Evolutionary conservation across 208 protist genomes (phyloP).

Genomic region (Crithidia brevicula): DNA sequence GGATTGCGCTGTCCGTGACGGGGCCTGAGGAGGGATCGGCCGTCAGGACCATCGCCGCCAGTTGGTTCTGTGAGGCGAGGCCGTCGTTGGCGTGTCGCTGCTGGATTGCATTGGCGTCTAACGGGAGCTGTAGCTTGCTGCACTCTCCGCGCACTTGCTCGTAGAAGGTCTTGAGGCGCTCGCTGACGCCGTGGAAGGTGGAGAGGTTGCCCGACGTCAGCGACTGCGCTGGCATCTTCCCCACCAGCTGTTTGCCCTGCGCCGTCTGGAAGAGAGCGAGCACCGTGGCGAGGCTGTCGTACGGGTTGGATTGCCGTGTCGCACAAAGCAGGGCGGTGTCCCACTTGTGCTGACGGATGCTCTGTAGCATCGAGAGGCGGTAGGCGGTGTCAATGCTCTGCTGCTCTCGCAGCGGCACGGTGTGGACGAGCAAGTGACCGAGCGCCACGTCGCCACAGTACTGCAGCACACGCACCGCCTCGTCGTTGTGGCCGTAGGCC

Average conservation of each 20-base stretch:
- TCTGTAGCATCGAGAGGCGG: constrained; percentile 78
- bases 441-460: constrained; percentile 67
- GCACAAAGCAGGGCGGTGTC: constrained; percentile 78
- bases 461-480: constrained; percentile 65
- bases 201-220: constrained; percentile 47
- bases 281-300: constrained; percentile 75
- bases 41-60: constrained; percentile 80
- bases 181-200: constrained; percentile 48
- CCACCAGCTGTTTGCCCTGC: constrained; percentile 47
- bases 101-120: constrained; percentile 77
- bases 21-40: constrained; percentile 56
- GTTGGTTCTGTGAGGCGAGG: constrained; percentile 82
- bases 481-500: constrained; percentile 67
- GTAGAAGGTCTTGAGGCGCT: constrained; percentile 74
- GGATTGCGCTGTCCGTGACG: constrained; percentile 42
- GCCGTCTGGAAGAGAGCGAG: constrained; percentile 77
- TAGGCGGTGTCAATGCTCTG: constrained; percentile 80
- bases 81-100: constrained; percentile 83
- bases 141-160: constrained; percentile 69
- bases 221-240: constrained; percentile 31
- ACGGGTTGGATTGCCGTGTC: constrained; percentile 72
- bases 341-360: constrained; percentile 66
- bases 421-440: constrained; percentile 79
- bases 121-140: constrained; percentile 60
- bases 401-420: constrained; percentile 80